Percentiles rank a stretch among this genome's conserved stretches.
phyloP scores from a whole-genome alignment of 208 protist genomes.

The Vickermania spadyakhi region DNA sequence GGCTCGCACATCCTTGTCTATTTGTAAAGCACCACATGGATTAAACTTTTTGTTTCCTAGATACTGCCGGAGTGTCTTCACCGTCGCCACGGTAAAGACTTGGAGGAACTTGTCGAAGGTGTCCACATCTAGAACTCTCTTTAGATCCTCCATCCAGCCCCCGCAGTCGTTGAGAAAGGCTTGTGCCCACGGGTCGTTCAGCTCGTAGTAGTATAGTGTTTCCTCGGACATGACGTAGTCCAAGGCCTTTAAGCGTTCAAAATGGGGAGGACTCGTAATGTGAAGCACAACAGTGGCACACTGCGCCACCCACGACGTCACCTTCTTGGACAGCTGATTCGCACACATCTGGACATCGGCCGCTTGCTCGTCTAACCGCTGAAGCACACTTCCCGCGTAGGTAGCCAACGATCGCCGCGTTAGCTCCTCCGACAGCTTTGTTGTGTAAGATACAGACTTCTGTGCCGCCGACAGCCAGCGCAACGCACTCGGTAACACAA shows the following conservation, averaged over 20 bases:
- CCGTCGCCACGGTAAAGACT: slow-evolving; percentile 22
- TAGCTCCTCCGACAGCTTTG: slow-evolving; percentile 49
- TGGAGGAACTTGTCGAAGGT: slow-evolving; percentile 49
- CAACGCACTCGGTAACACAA: slow-evolving; percentile 28
- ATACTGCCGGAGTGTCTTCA: slow-evolving; percentile 16
- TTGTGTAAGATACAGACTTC: slow-evolving; percentile 32
- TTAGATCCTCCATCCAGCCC: slow-evolving; percentile 26
- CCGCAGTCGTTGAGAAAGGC: slow-evolving; percentile 29
- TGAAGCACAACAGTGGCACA: not conserved
- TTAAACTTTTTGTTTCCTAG: slow-evolving; percentile 46
- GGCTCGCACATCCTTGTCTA: slow-evolving; percentile 72
- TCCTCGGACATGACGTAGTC: slow-evolving; percentile 65
- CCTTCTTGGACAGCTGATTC: slow-evolving; percentile 4
- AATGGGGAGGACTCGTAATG: slow-evolving; percentile 23
- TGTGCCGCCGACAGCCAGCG: slow-evolving; percentile 46
- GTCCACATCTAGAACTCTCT: slow-evolving; percentile 15
- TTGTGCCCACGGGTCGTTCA: slow-evolving; percentile 81
- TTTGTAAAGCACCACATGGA: slow-evolving; percentile 63
- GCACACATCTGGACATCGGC: slow-evolving; percentile 31
- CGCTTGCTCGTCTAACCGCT: slow-evolving; percentile 62
- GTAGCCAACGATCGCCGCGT: slow-evolving; percentile 17
- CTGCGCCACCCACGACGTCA: slow-evolving; percentile 2
- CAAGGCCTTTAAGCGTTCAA: slow-evolving; percentile 40
- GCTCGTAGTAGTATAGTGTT: slow-evolving; percentile 68
- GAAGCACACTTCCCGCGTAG: slow-evolving; percentile 22